A percentile compares a stretch with the other conserved stretches of the same genome.
Conservation (phyloP, 441 rosid species). For the Sinapis alba region DNA sequence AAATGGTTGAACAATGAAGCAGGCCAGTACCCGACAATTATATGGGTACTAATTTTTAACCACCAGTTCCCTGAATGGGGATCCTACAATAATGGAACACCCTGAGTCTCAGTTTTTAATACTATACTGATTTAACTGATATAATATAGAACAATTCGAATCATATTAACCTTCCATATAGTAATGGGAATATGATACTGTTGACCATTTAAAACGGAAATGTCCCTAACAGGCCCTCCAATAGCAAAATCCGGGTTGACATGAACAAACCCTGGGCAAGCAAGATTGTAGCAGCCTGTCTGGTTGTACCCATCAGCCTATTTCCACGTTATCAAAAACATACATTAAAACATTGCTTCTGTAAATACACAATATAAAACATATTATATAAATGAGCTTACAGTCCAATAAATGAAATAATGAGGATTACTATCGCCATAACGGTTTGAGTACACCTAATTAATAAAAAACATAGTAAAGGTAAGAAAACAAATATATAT, state of each 20-base stretch:
- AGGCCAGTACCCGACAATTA: slow-evolving; percentile 3
- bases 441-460: background rate
- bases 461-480: background rate
- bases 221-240: background rate
- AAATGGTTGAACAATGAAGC: background rate
- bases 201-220: background rate
- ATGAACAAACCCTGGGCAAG: background rate
- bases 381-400: background rate
- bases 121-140: no score
- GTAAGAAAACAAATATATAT: no score
- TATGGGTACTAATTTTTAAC: background rate
- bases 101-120: background rate
- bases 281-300: slow-evolving; percentile 6
- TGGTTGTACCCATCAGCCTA: background rate
- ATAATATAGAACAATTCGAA: background rate
- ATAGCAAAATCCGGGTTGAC: background rate
- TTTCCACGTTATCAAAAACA: background rate
- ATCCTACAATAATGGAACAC: background rate
- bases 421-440: background rate
- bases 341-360: no score
- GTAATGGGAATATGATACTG: background rate
- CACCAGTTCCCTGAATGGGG: background rate
- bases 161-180: slow-evolving; percentile 17
- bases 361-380: no score
- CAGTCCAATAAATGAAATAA: slow-evolving; percentile 14